A percentile compares a stretch with the other conserved stretches of the same genome.
phyloP scores from a whole-genome alignment of 129 eudicot genomes.

The Silybum marianum region DNA sequence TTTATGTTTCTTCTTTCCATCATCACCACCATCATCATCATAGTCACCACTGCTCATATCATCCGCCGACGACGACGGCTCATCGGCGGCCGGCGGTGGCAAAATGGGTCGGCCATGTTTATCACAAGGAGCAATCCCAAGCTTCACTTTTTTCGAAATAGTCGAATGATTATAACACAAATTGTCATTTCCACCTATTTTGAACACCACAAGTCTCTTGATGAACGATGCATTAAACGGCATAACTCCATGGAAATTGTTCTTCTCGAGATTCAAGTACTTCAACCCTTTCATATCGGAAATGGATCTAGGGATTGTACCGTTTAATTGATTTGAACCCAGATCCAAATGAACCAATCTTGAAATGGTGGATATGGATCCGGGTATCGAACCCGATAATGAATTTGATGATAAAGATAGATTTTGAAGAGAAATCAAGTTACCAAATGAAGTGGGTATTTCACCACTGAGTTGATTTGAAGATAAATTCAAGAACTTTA shows the following conservation, averaged over 20 bases:
- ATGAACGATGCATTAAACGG: constrained; percentile 70
- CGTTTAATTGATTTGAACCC: constrained; percentile 64
- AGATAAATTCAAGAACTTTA: constrained; percentile 48
- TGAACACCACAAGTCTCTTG: constrained; percentile 55
- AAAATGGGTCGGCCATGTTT: constrained; percentile 70
- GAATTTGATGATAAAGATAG: constrained; percentile 63
- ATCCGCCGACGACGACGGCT: constrained; percentile 25
- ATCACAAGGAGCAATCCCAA: constrained; percentile 89
- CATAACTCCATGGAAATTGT: constrained; percentile 73
- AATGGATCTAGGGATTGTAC: constrained; percentile 60
- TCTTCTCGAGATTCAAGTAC: constrained; percentile 74
- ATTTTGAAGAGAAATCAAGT: constrained; percentile 48
- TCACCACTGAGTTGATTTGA: constrained; percentile 59
- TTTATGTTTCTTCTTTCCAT: constrained; percentile 10
- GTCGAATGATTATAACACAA: constrained; percentile 70
- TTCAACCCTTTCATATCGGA: constrained; percentile 51
- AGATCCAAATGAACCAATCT: constrained; percentile 65
- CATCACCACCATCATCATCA: constrained; percentile 28
- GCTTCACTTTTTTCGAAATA: constrained; percentile 55
- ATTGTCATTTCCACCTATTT: constrained; percentile 59
- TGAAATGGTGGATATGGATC: constrained; percentile 44
- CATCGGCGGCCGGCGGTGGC: constrained; percentile 58
- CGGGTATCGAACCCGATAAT: constrained; percentile 61
- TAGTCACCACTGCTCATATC: constrained; percentile 16
- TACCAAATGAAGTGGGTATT: constrained; percentile 61